These are phyloP conservation scores for Quercus cerris DNA, from an alignment of 306 rosid genomes.

Conservation along the genomic window DNA sequence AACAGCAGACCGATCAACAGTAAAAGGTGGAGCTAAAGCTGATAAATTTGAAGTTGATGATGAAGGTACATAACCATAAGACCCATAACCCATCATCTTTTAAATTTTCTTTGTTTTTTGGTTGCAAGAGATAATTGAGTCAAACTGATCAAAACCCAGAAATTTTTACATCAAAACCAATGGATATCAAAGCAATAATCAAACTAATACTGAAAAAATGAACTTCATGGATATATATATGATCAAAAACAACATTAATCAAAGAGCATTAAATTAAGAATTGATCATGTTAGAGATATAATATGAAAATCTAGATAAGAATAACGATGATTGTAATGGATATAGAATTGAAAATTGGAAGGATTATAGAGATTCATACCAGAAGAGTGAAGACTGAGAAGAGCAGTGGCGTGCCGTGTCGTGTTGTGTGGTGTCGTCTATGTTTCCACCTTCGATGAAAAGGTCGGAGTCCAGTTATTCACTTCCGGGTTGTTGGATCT, in stretches of 20 bases:
- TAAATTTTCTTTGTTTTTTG: constrained; percentile 23
- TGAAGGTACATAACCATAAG: constrained; percentile 35
- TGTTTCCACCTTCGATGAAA: constrained; percentile 10
- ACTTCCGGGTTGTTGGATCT: not conserved
- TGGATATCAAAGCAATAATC: not conserved
- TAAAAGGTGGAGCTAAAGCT: constrained; percentile 78
- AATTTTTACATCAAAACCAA: not conserved
- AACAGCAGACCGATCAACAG: constrained; percentile 44
- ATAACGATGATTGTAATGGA: not conserved
- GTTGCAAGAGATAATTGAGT: constrained; percentile 11
- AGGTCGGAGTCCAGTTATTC: not conserved
- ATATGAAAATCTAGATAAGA: not conserved
- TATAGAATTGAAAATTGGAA: not conserved
- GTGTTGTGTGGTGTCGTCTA: constrained; percentile 28
- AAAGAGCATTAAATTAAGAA: not conserved
- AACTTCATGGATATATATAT: not conserved
- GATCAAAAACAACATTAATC: constrained; percentile 7
- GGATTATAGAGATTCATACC: constrained; percentile 23
- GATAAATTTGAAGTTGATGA: constrained; percentile 64
- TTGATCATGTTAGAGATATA: not conserved
- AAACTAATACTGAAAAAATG: not conserved
- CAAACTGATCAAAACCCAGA: constrained; percentile 34
- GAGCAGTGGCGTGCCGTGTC: not conserved
- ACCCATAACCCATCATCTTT: constrained; percentile 56
- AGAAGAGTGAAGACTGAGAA: constrained; percentile 1